Base-by-base conservation (phyloP, 495 filamentous ascomycete genomes). In the Darksidea phi region DNA sequence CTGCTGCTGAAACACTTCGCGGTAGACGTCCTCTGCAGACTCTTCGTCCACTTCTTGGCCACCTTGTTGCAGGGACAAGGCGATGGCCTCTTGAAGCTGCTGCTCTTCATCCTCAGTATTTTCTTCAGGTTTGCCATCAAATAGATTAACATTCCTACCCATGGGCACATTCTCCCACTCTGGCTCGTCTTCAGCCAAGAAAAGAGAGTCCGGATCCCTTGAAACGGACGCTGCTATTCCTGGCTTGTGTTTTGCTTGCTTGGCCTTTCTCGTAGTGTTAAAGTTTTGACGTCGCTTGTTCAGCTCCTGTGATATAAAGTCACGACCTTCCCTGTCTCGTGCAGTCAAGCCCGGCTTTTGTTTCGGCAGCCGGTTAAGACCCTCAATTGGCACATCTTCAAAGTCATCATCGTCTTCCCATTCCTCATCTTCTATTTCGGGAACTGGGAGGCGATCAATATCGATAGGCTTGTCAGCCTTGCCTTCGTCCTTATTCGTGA, bases 381-480 rank as follows among this genome's bases (percentile, higher is more conserved):
- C 94, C 71, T 95, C 92, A 42, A 98, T 88, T 1, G 94, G 94
- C 13, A 98, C 88, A 74, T 98, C 94, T 71, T 97, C 94, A 69
- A 97, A 98, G 1, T 84, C 86, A 17, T 84, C 84, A 1, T 88
- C 86, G 13, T 83, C 81, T 17, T 84, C 85, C 15, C 67, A 74
- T 25, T 86, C 86, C 20, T 80, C 84, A 11, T 76, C 77, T 17
- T 88, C 89, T 2, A 84, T 80, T 0, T 80, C 77, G 13, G 64
- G 37, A 52, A 18, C 32, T 76, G 6, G 76, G 74, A 89, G 70
- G 36, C 80, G 82, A 67, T 97, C 93, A 15, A 97, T 82, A 74
- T 96, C 89, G 59, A 98, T 97, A 1, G 94, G 93, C 68, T 87
- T 92, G 52, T 86, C 84, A 48, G 82, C 80, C 41, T 87, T 77